phyloP scores from a whole-genome alignment of 177 flowering plant species.

The Vitis hybrid region DNA sequence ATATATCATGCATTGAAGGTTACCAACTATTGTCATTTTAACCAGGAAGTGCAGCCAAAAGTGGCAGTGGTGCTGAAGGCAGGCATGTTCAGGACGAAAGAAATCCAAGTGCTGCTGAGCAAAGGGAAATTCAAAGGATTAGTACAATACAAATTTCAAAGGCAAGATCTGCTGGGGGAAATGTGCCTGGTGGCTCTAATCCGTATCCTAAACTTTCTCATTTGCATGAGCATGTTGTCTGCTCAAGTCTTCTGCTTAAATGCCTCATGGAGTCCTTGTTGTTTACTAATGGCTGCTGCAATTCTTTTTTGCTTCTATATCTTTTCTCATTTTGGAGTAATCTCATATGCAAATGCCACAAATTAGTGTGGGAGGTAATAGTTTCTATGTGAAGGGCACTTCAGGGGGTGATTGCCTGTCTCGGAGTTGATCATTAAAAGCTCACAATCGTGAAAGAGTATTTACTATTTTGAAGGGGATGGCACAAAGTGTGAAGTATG shows the following conservation, averaged over 20 bases:
- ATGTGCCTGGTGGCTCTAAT: conserved; percentile 27
- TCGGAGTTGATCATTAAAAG: too few species aligned
- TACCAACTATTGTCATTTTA: conserved; percentile 6
- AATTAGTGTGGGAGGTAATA: too few species aligned
- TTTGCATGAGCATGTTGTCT: background rate
- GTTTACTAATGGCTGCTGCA: background rate
- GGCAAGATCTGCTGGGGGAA: conserved; percentile 27
- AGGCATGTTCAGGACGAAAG: conserved; percentile 40
- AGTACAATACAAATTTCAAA: conserved; percentile 52
- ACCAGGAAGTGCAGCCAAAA: conserved; percentile 78
- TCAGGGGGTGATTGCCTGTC: too few species aligned
- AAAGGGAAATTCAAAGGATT: conserved; percentile 50
- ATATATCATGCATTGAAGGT: conserved; percentile 3
- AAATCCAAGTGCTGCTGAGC: conserved; percentile 35
- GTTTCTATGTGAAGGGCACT: too few species aligned
- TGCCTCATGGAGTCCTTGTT: background rate
- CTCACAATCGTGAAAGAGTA: too few species aligned
- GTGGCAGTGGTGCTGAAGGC: conserved; percentile 51
- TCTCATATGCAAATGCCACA: too few species aligned
- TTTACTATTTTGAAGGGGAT: too few species aligned
- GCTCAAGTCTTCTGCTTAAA: background rate
- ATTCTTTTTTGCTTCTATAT: too few species aligned
- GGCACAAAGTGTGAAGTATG: too few species aligned
- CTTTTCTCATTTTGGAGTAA: too few species aligned
- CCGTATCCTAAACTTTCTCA: conserved; percentile 44